Evolutionary conservation across 148 eudicot genomes (phyloP), one percentile per base, ranked within the genome.

Genomic region (Camellia lanceoleosa): DNA sequence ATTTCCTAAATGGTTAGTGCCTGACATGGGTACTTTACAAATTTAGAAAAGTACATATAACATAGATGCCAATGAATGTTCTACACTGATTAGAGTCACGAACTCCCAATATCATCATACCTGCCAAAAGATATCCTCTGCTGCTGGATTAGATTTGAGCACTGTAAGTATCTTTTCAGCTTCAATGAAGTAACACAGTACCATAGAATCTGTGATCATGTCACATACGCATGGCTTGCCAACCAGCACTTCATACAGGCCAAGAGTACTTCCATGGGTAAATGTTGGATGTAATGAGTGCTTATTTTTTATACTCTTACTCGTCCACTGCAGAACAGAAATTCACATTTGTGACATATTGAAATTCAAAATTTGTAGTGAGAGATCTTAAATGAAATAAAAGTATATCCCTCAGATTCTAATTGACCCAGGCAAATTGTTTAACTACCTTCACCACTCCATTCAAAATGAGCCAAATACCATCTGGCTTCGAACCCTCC

Each of bases 91-190:
- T 16, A 61, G 18, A 47, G 59, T 75, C n/a, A 76, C n/a, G 58
- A 75, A 62, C 18, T 10, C 54, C 46, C 19, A 77, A 23, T 13
- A 85, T 42, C 3, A 81, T 59, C 82, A 11, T 85, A 93, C 99
- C 99, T 88, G 85, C 99, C 99, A 96, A 68, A 96, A 84, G 86
- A 96, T 93, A 80, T 91, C 93, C 80, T 92, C 98, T 23, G 93
- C 87, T 30, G 83, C 89, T 67, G 91, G 88, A 85, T 96, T 85
- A 77, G 91, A 88, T 85, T 88, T 87, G 51, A 89, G 82, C 60
- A 86, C 87, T 51, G 90, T 70, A 42, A 83, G 87, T 78, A 96
- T 82, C 88, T 89, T 92, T 75, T 89, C 91, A 76, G 89, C 58
- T 77, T 93, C 98, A 76, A 96, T 41, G 77, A 87, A 96, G 83